Conservation (phyloP, 148 eudicot species). For the Dianthus caryophyllus region DNA sequence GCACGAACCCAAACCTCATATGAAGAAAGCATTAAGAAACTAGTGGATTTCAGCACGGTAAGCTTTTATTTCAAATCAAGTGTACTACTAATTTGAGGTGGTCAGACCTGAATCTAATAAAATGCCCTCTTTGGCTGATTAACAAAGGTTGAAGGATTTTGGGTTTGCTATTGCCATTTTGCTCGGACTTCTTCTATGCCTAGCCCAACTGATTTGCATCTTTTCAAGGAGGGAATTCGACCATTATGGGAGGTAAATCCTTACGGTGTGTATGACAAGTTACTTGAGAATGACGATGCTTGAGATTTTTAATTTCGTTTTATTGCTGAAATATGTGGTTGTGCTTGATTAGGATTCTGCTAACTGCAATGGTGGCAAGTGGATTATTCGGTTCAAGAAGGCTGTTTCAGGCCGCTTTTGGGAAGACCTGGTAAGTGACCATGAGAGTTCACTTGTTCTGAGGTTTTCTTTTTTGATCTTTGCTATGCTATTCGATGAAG, state of each 20-base stretch:
- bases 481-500: not conserved
- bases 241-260: constrained; percentile 89
- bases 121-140: constrained; percentile 12
- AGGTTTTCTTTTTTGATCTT: not conserved
- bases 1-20: constrained; percentile 76
- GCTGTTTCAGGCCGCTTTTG: constrained; percentile 91
- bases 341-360: constrained; percentile 68
- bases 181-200: constrained; percentile 86
- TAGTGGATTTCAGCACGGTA: constrained; percentile 86
- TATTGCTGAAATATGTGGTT: constrained; percentile 1
- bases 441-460: not conserved
- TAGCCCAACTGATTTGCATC: constrained; percentile 93
- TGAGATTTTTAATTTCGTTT: not conserved
- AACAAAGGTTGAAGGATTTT: constrained; percentile 84
- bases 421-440: constrained; percentile 82
- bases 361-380: constrained; percentile 95
- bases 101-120: not conserved
- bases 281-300: constrained; percentile 1
- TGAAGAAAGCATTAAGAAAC: constrained; percentile 83
- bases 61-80: constrained; percentile 10
- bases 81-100: not conserved
- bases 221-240: constrained; percentile 96
- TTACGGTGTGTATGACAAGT: constrained; percentile 3
- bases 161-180: constrained; percentile 94
- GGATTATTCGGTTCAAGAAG: constrained; percentile 93